These are phyloP conservation scores for Geotrichum cucujoidarum DNA, from an alignment of 1,139 yeast species.

Conservation along the genomic window DNA sequence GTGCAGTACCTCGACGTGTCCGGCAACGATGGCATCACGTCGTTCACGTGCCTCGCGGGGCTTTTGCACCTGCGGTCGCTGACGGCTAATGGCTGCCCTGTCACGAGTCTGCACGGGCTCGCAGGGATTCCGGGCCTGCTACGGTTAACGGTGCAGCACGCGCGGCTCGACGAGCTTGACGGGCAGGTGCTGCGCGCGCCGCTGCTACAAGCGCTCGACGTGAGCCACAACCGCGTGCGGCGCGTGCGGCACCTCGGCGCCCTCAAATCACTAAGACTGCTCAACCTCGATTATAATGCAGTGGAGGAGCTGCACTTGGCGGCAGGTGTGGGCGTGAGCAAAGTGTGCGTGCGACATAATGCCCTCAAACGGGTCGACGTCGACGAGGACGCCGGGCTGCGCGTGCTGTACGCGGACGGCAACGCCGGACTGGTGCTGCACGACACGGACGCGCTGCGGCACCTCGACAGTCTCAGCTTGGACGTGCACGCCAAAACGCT, in stretches of 20 bases:
- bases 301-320: background rate
- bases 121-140: slow-evolving; percentile 31
- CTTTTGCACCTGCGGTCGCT: slow-evolving; percentile 33
- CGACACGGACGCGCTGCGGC: background rate
- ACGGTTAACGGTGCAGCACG: slow-evolving; percentile 30
- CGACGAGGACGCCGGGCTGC: background rate
- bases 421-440: slow-evolving; percentile 3
- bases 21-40: slow-evolving; percentile 32
- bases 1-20: slow-evolving; percentile 34
- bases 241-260: slow-evolving; percentile 23
- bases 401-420: slow-evolving; percentile 2
- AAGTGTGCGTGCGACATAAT: slow-evolving; percentile 4
- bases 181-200: slow-evolving; percentile 25
- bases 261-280: slow-evolving; percentile 6
- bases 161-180: slow-evolving; percentile 25
- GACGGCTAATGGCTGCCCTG: slow-evolving; percentile 15
- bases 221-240: slow-evolving; percentile 21
- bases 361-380: background rate
- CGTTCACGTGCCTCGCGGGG: slow-evolving; percentile 32
- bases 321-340: background rate
- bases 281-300: slow-evolving; percentile 8
- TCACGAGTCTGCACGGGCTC: slow-evolving; percentile 13
- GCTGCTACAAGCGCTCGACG: slow-evolving; percentile 8
- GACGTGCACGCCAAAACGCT: too few relatives aligned
- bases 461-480: slow-evolving; percentile 2